Conservation (phyloP, 108 stramenopile genomes). For the Mayamaea pseudoterrestris region DNA sequence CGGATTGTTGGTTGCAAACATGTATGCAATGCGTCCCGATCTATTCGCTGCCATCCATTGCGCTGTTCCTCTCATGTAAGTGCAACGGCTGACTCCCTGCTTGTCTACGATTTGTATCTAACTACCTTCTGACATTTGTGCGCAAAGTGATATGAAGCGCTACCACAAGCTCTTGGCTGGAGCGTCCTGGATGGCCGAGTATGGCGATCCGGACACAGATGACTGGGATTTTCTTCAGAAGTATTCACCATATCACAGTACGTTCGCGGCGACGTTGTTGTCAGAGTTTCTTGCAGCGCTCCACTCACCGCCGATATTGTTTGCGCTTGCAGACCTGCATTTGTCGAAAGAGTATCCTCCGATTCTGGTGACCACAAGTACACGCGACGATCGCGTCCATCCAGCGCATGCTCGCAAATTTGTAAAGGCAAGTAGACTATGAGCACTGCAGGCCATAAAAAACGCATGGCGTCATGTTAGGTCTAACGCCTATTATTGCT, state of each 20-base stretch:
- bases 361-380: constrained; percentile 77
- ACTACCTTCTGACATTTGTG: neutral
- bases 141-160: constrained; percentile 77
- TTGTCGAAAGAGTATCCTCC: constrained; percentile 44
- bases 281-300: too few species aligned
- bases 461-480: too few species aligned
- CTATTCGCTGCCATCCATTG: constrained; percentile 91
- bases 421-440: too few species aligned
- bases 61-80: constrained; percentile 81
- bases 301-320: too few species aligned
- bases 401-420: constrained; percentile 89
- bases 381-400: constrained; percentile 90
- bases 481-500: too few species aligned
- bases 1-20: constrained; percentile 84
- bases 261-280: too few species aligned
- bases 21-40: constrained; percentile 86
- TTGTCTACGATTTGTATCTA: constrained; percentile 53
- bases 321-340: constrained; percentile 9
- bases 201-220: constrained; percentile 89
- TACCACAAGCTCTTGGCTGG: constrained; percentile 73
- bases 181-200: constrained; percentile 97
- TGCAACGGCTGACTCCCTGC: neutral
- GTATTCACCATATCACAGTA: constrained; percentile 88
- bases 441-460: too few species aligned
- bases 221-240: constrained; percentile 85